Base-by-base conservation (phyloP, 164 flowering plant genomes). In the Cinnamomum chago region DNA sequence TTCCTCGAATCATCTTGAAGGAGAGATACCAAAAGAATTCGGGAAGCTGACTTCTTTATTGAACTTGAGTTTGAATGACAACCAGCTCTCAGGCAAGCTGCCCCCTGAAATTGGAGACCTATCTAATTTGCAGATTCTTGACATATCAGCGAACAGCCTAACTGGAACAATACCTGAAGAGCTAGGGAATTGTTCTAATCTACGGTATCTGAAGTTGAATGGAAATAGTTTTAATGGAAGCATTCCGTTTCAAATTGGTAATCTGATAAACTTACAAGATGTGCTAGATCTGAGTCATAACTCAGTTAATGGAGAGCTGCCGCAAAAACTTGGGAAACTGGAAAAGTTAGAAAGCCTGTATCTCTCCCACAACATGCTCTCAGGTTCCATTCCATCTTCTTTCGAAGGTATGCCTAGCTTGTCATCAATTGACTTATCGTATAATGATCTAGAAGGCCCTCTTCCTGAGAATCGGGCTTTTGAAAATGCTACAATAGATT, bases 351-450 rank as follows among this genome's bases (percentile, higher is more conserved):
- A 71, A 25, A 71, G 10, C 15, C 28, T 71, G n/a, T 55, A 71
- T 25, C 73, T 71, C 64, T 72, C 74, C 28, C 74, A 72, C 67
- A 72, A 72, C 20, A 72, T 4, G 22, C 50, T 72, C 24, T 72
- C 65, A 1, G 74, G 74, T 18, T 22, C 24, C 1, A 60, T 72
- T 72, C 74, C 67, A 4, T 28, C 66, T 12, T 71, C 73, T 52
- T 52, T 55, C 1, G 27, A 55, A 15, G 40, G n/a, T 17, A 71
- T 71, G 73, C 22, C 27, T 11, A 71, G 73, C 40, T 51, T 71
- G 62, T 24, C 18, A 15, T 51, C 62, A 11, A 58, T 71, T 23
- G 62, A 71, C 51, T 71, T 71, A 11, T 71, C 73, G 6, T 71
- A 71, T 17, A 71, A 71, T 27, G 62, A 71, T 71, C 27, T 71